These are phyloP conservation scores for Haematococcus sp. DNA, from an alignment of 139 green algal genomes.

Conservation along the genomic window DNA sequence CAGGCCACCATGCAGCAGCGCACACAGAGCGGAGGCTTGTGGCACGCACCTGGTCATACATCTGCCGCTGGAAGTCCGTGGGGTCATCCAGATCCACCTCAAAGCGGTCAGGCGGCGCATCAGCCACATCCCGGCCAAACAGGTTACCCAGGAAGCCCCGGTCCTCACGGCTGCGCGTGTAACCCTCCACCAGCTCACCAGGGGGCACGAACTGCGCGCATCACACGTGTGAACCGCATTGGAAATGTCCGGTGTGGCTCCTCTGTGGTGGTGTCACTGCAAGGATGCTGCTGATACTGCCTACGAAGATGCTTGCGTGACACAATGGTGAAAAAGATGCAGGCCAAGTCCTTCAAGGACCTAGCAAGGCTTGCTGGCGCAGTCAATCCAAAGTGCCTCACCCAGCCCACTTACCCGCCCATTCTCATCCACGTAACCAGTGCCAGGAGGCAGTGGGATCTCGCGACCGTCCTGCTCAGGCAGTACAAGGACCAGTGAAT, in stretches of 20 bases:
- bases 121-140: neutral
- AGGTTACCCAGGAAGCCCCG: neutral
- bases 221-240: too few relatives aligned
- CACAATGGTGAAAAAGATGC: too few relatives aligned
- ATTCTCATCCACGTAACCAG: slow-evolving; percentile 20
- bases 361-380: too few relatives aligned
- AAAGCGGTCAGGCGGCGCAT: slow-evolving; percentile 10
- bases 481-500: too few relatives aligned
- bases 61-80: slow-evolving; percentile 5
- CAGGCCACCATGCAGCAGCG: too few relatives aligned
- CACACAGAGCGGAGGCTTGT: too few relatives aligned
- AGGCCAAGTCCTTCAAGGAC: too few relatives aligned
- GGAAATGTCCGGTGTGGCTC: too few relatives aligned
- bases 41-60: slow-evolving; percentile 10
- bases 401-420: slow-evolving; percentile 18
- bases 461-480: slow-evolving; percentile 12
- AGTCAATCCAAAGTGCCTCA: too few relatives aligned
- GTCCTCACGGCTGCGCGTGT: neutral
- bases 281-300: too few relatives aligned
- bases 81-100: slow-evolving; percentile 14
- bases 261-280: too few relatives aligned
- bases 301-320: too few relatives aligned
- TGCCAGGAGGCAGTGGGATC: slow-evolving; percentile 23
- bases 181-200: slow-evolving; percentile 16
- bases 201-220: slow-evolving; percentile 6